Conservation (phyloP, 1,284 basidiomycete species). For the Hypsizygus ulmarius region DNA sequence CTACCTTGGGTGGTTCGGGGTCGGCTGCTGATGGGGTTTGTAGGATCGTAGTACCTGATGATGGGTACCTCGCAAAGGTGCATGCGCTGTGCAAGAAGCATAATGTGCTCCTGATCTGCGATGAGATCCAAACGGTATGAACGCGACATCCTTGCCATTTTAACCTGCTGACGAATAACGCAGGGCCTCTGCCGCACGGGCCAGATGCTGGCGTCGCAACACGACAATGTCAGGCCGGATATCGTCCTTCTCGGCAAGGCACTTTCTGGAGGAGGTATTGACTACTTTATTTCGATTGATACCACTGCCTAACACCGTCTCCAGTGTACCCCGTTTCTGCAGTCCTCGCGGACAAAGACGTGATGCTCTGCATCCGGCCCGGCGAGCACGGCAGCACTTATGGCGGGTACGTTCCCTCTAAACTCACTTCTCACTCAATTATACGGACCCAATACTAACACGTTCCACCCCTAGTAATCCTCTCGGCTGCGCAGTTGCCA, state of each 20-base stretch:
- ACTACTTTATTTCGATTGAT: too few species aligned
- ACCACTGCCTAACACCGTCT: background rate
- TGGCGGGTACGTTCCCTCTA: conserved; percentile 64
- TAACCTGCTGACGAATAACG: too few species aligned
- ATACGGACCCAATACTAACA: background rate
- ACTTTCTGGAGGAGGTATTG: conserved; percentile 86
- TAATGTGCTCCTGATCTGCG: conserved; percentile 94
- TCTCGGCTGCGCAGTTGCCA: conserved; percentile 91
- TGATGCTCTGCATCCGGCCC: conserved; percentile 96
- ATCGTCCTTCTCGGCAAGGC: conserved; percentile 95
- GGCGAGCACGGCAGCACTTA: conserved; percentile 98
- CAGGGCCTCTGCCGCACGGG: conserved; percentile 84
- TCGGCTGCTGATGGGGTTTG: background rate
- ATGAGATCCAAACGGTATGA: conserved; percentile 94
- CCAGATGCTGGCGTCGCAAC: conserved; percentile 86
- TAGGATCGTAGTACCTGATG: conserved; percentile 90
- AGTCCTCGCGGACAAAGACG: conserved; percentile 83
- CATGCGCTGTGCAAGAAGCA: conserved; percentile 89
- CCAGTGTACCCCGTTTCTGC: conserved; percentile 95
- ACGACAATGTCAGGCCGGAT: conserved; percentile 89
- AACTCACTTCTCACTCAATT: conserved; percentile 1
- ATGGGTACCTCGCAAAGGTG: conserved; percentile 80
- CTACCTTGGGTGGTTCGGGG: background rate
- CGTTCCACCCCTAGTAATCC: conserved; percentile 66
- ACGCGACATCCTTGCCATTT: too few species aligned